phyloP scores from a whole-genome alignment of 176 grass and related monocot species.

The Avena eriantha region DNA sequence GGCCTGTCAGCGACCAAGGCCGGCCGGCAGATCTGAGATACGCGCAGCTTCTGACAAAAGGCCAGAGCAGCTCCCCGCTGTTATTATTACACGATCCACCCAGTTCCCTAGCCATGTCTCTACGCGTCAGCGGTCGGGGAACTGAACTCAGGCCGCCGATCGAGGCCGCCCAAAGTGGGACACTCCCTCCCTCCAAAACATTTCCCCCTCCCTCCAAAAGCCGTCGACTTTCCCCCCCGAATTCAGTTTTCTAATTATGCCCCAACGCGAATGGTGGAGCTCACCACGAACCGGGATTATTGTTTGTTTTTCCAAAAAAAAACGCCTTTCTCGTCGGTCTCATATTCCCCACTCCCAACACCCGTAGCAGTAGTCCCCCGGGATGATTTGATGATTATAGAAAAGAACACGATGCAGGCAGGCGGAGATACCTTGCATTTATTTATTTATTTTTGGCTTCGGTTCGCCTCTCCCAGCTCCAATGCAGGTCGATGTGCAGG shows the following conservation, averaged over 20 bases:
- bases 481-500: conserved; percentile 37
- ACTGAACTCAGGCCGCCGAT: not conserved
- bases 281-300: conserved; percentile 51
- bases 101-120: not conserved
- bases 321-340: conserved; percentile 44
- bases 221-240: conserved; percentile 43
- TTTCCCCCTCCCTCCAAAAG: conserved; percentile 36
- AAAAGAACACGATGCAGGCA: conserved; percentile 3
- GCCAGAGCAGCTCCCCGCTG: conserved; percentile 47
- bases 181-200: conserved; percentile 5
- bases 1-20: not conserved
- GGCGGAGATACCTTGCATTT: conserved; percentile 7
- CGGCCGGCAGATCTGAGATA: conserved; percentile 51
- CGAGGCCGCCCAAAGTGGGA: conserved; percentile 35
- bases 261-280: conserved; percentile 63
- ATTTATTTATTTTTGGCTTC: not conserved
- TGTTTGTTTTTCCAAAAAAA: not conserved
- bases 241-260: conserved; percentile 54
- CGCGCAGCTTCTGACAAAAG: conserved; percentile 42
- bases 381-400: not conserved
- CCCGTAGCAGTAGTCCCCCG: not conserved
- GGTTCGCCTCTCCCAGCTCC: conserved; percentile 19
- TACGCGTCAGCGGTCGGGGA: not conserved
- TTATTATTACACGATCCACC: conserved; percentile 47
- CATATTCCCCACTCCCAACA: conserved; percentile 59